Conservation (phyloP, 2,329 filamentous ascomycete species). For the Tolypocladium amazonense region DNA sequence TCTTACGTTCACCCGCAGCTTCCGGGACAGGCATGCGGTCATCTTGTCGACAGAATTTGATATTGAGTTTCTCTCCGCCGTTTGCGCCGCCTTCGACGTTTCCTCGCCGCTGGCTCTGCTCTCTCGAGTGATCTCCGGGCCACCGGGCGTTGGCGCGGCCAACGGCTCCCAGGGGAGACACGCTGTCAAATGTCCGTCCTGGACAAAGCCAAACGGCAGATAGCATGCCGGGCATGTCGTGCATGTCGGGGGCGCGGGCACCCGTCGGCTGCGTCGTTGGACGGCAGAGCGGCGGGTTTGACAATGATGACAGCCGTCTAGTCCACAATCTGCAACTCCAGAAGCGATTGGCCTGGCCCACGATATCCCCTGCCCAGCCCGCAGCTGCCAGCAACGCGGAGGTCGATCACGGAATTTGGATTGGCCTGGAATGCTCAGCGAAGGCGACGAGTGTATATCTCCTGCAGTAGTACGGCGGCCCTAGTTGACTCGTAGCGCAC, state of each 20-base stretch:
- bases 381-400: not conserved
- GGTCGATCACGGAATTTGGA: not conserved
- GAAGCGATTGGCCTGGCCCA: not conserved
- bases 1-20: not conserved
- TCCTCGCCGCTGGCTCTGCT: not conserved
- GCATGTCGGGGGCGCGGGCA: not conserved
- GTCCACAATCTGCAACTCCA: not conserved
- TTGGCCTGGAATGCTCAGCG: not conserved
- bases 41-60: not conserved
- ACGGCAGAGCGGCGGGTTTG: not conserved
- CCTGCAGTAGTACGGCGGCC: not conserved
- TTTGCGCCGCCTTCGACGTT: not conserved
- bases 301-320: not conserved
- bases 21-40: not conserved
- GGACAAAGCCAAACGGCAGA: not conserved
- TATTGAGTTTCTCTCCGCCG: not conserved
- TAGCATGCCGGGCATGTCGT: not conserved
- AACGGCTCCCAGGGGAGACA: not conserved
- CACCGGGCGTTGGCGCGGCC: not conserved
- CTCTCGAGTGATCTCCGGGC: not conserved
- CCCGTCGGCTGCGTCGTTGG: not conserved
- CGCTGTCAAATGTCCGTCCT: not conserved
- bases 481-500: too few relatives aligned
- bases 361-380: not conserved
- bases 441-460: not conserved